Base-by-base conservation (phyloP, 208 protist species). In the Crithidia fasciculata region DNA sequence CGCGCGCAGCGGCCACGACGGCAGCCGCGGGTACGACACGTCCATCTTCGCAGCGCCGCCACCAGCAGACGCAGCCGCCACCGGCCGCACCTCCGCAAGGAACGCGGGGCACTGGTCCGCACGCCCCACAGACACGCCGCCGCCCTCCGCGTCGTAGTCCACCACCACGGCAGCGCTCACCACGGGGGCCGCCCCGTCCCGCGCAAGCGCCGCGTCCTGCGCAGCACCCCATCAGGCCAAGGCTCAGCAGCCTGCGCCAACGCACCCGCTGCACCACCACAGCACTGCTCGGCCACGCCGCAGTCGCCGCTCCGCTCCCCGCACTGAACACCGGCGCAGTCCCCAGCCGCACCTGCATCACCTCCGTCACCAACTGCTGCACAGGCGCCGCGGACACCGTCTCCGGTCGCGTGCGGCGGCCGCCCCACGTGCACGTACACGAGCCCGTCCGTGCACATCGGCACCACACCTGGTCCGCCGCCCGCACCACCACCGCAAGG, bases 21-120 rank as follows among this genome's bases (percentile, higher is more conserved):
- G 70, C 59, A 75, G 36, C n/a, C 61, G 61, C 43, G 62, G 62
- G 43, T 41, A 67, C 49, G 62, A 49, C 15, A 67, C 39, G 39
- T 61, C 39, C 57, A 61, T 61, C 57, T 15, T 61, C 57, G 39
- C 57, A 15, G 57, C 7, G 12, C 16, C 39, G 39, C 4, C 5
- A 5, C 37, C 39, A 45, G 57, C 28, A 19, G 39, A 28, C 28
- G 28, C 28, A 28, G 28, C 28, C 28, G 28, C 28, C 28, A 28
- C 39, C 12, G 62, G 62, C 3, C 62, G 62, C 62, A 67, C 36
- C 62, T 67, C 62, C 18, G 18, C 37, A 4, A 67, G 16, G 18
- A 67, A 67, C 36, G 47, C 62, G 13, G 62, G 28, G 62, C 62
- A 67, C 49, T 5, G 28, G 13, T 41, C 37, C 57, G 37, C 39